phyloP scores from a whole-genome alignment of 2,329 filamentous ascomycete species.

The Microsporum ferrugineum region DNA sequence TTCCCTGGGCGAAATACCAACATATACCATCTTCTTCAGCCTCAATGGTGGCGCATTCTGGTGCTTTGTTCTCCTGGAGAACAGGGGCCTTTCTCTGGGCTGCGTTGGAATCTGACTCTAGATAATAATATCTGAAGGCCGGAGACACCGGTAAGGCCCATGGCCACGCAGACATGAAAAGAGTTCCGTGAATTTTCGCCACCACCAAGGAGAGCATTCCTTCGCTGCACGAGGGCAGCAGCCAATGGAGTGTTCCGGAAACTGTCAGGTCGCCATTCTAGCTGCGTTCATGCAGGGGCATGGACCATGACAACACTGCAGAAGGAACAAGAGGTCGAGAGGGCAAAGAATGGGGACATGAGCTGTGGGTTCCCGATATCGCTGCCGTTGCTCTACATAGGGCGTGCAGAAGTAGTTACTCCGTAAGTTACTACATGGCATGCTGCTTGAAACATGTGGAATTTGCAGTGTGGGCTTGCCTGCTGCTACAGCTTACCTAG shows the following conservation, averaged over 20 bases:
- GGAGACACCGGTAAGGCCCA: not conserved
- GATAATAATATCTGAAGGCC: not conserved
- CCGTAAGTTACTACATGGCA: too few relatives aligned
- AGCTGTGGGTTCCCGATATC: not conserved
- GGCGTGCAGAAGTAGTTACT: too few relatives aligned
- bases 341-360: not conserved
- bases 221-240: not conserved
- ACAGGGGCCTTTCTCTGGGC: not conserved
- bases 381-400: not conserved
- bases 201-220: not conserved
- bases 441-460: not conserved
- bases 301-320: not conserved
- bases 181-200: not conserved
- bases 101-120: not conserved
- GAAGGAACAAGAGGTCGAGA: not conserved
- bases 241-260: not conserved
- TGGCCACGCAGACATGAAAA: not conserved
- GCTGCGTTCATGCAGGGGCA: not conserved
- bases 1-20: not conserved
- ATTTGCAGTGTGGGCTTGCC: not conserved
- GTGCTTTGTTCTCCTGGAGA: not conserved
- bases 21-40: not conserved
- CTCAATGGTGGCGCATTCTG: not conserved
- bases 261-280: not conserved
- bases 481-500: not conserved